phyloP scores from a whole-genome alignment of 495 filamentous ascomycete species.

The Penicillium canescens region DNA sequence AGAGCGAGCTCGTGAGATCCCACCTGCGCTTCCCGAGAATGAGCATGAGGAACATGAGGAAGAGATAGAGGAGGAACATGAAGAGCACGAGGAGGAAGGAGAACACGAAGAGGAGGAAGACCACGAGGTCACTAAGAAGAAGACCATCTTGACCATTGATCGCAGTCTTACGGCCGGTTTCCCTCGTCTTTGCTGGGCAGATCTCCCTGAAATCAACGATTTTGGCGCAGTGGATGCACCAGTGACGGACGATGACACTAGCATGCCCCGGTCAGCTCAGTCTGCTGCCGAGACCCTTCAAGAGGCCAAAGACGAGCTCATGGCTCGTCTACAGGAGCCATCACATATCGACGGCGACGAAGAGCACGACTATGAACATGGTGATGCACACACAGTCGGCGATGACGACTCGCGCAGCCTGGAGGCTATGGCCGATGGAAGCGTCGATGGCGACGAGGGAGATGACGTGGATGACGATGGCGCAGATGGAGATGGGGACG shows the following conservation, averaged over 20 bases:
- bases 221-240: constrained; percentile 39
- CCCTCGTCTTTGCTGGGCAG: constrained; percentile 49
- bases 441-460: constrained; percentile 58
- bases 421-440: constrained; percentile 50
- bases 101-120: constrained; percentile 15
- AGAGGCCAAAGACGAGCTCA: constrained; percentile 59
- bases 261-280: constrained; percentile 53
- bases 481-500: constrained; percentile 22
- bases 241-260: constrained; percentile 49
- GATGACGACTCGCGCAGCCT: constrained; percentile 50
- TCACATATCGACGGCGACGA: constrained; percentile 45
- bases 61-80: not conserved
- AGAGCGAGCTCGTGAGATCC: constrained; percentile 42
- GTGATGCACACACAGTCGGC: constrained; percentile 47
- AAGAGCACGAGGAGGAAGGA: not conserved
- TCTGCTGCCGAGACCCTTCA: constrained; percentile 55
- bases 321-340: constrained; percentile 54
- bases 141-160: constrained; percentile 45
- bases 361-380: constrained; percentile 47
- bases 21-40: constrained; percentile 42
- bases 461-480: constrained; percentile 61
- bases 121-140: constrained; percentile 37
- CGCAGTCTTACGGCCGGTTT: constrained; percentile 45
- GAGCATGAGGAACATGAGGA: constrained; percentile 13
- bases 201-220: constrained; percentile 47